A percentile compares a stretch with the other conserved stretches of the same genome.
phyloP scores from a whole-genome alignment of 306 rosid genomes.

The Neltuma alba region DNA sequence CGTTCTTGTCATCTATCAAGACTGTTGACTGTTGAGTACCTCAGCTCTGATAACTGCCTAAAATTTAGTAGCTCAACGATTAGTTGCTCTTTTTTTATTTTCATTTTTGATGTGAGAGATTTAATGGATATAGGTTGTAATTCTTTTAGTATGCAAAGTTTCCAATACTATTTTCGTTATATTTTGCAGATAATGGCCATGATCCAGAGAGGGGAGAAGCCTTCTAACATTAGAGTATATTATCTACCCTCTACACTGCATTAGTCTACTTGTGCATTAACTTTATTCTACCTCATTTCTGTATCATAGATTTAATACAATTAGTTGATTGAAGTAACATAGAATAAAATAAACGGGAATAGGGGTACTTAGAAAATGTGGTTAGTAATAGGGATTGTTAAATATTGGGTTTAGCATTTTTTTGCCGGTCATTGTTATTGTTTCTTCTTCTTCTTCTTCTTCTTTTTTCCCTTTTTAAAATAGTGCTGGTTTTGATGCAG shows the following conservation, averaged over 20 bases:
- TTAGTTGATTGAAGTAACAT: conserved; percentile 15
- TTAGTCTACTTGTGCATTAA: conserved; percentile 16
- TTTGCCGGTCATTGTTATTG: conserved; percentile 24
- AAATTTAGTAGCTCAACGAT: background rate
- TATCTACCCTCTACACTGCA: conserved; percentile 8
- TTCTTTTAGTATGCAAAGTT: background rate
- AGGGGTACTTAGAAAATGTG: background rate
- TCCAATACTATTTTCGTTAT: conserved; percentile 2
- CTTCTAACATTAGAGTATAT: conserved; percentile 75
- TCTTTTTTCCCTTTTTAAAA: background rate
- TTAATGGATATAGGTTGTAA: background rate
- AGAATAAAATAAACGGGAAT: background rate
- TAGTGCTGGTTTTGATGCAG: conserved; percentile 48
- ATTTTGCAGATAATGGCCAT: conserved; percentile 80
- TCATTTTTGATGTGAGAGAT: background rate
- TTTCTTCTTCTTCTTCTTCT: conserved; percentile 2
- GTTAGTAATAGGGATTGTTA: conserved; percentile 10
- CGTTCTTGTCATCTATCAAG: background rate
- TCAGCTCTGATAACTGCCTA: conserved; percentile 1
- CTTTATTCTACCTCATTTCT: background rate
- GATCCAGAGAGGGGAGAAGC: conserved; percentile 94
- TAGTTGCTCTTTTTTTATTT: background rate
- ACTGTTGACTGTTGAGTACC: background rate
- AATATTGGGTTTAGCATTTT: conserved; percentile 28
- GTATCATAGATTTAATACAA: conserved; percentile 18